Base-by-base conservation (phyloP, 257 asterid genomes). In the Primulina eburnea region DNA sequence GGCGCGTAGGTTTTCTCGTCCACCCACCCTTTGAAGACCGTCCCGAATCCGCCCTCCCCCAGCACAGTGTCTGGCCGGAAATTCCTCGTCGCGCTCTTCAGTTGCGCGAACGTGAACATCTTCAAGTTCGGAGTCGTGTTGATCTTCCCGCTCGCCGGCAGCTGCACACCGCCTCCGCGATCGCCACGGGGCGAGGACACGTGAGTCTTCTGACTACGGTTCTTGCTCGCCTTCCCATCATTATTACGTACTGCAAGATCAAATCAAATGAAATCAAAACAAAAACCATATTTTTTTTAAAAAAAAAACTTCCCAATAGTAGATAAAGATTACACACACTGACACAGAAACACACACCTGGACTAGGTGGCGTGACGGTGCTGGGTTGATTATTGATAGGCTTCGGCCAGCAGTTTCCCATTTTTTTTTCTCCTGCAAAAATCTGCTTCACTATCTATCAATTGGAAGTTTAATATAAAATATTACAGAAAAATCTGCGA, bases 1-100 rank as follows among this genome's bases (percentile, higher is more conserved):
- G 98, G 94, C 6, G 90, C 87, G 24, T 65, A 78, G 1, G 94
- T 93, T 52, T 82, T 84, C 28, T 62, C 80, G 62, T 87, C 88
- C 17, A 85, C 28, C 64, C 77, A 87, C 0, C 94, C 94, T 57
- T 82, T 81, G 81, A 78, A 87, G 11, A 87, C 90, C 60, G 70
- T 57, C 1, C 93, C 93, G 38, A 83, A 87, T 0, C 93, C 93
- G 20, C 90, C 90, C 40, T 81, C 93, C n/a, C 88, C 93, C 47
- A 87, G 66, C 62, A 84, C 43, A 2, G 82, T 82, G 60, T 81
- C 84, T n/a, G 87, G 88, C 16, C 90, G 35, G 85, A 87, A 87
- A 60, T 87, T 80, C 47, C 82, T 64, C 0, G 93, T 84, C 8
- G 93, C 84, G 62, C 71, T 82, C 58, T 43, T 71, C 18, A 87